Base-by-base conservation (phyloP, 176 grass and related monocot species). In the Lolium rigidum region DNA sequence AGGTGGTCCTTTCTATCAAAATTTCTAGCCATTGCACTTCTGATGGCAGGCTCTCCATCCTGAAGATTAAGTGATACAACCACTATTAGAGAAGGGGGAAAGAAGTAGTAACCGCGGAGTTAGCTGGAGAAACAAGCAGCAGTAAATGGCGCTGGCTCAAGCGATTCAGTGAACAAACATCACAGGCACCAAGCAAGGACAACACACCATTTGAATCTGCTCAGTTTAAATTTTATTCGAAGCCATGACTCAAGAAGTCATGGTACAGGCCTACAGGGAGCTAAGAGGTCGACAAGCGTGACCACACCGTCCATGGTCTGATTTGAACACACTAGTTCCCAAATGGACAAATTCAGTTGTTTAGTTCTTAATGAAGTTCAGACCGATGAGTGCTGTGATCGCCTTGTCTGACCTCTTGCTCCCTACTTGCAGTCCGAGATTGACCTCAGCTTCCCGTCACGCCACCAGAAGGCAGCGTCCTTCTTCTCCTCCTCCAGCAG, bases 401-500 rank as follows among this genome's bases (percentile, higher is more conserved):
- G 7, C 50, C 25, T 47, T 9, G 16, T 48, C 48, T n/a, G 24
- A 64, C 62, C 9, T 10, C 78, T 58, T 35, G 20, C 14, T 60
- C 50, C 68, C 81, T 83, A 81, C 78, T 89, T 89, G 82, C 72
- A 82, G 84, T 73, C 82, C 58, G 86, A 80, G 70, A 76, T 68
- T 21, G 88, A 92, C 74, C 92, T 91, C 79, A 87, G 56, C 83
- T 90, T 98, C 12, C 94, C 88, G 13, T 91, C 77, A 59, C 7
- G 94, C 87, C 94, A 88, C 97, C 97, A 98, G 81, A 98, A 95
- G 9, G 87, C 87, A 3, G 87, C 87, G 60, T 98, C 97, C 79
- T 94, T 84, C 87, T 98, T 96, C 95, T 98, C 94, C 83, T 87
- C 85, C 41, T 94, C 97, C 73, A 98, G 88, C 74, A 98, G 52